Percentiles rank a stretch among this genome's conserved stretches.
Evolutionary conservation across 306 rosid species (phyloP).

Genomic region (Prosopis cineraria): DNA sequence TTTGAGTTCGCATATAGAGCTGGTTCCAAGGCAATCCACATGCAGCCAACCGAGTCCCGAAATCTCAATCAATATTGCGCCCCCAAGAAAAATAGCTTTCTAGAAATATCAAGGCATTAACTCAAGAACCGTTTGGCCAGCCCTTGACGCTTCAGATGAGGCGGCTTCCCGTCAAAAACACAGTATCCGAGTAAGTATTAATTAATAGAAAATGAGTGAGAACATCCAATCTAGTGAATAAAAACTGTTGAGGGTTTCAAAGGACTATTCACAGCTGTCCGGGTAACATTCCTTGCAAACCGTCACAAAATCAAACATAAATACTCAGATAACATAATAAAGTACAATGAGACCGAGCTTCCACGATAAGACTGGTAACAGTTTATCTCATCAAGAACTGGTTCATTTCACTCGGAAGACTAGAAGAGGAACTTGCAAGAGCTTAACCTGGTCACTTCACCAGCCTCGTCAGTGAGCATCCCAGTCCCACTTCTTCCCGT

Average conservation of each 20-base stretch:
- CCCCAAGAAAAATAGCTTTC: not conserved
- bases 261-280: constrained; percentile 70
- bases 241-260: not conserved
- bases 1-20: constrained; percentile 38
- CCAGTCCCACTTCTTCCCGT: constrained; percentile 96
- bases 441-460: constrained; percentile 94
- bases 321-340: not conserved
- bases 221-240: not conserved
- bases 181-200: constrained; percentile 54
- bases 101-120: constrained; percentile 22
- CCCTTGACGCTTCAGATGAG: constrained; percentile 83
- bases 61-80: not conserved
- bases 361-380: no score
- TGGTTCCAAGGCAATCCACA: no score
- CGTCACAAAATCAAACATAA: not conserved
- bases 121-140: constrained; percentile 82
- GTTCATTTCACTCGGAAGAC: not conserved
- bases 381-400: not conserved
- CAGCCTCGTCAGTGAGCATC: constrained; percentile 95
- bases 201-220: not conserved
- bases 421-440: not conserved
- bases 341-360: not conserved
- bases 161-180: constrained; percentile 95
- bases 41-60: no score
- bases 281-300: constrained; percentile 83